Evolutionary conservation across 1,139 yeast species (phyloP).

Genomic region (Protomyces lactucae-debilis): DNA sequence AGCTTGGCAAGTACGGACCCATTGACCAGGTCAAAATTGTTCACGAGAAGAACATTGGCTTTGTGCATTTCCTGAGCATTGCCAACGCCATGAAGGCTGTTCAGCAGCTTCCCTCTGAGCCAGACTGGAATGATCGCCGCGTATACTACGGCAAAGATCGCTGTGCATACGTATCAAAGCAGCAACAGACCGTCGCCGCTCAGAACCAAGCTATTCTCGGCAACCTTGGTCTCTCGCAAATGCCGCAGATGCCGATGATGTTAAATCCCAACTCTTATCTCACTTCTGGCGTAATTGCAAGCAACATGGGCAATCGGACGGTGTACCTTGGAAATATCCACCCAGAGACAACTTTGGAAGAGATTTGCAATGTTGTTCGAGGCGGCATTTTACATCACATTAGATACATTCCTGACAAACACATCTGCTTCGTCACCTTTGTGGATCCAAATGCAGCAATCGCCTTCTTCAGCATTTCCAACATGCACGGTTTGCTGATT

Average conservation of each 20-base stretch:
- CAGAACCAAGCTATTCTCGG: slow-evolving; percentile 21
- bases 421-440: slow-evolving; percentile 87
- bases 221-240: slow-evolving; percentile 7
- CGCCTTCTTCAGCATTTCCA: slow-evolving; percentile 84
- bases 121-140: slow-evolving; percentile 57
- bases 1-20: slow-evolving; percentile 68
- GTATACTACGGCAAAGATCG: slow-evolving; percentile 85
- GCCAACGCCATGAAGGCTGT: slow-evolving; percentile 80
- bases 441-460: slow-evolving; percentile 91
- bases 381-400: slow-evolving; percentile 76
- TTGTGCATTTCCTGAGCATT: slow-evolving; percentile 73
- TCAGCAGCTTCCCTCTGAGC: slow-evolving; percentile 55
- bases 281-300: slow-evolving; percentile 36
- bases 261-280: not conserved
- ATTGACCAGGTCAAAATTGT: slow-evolving; percentile 75
- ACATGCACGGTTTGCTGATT: slow-evolving; percentile 71
- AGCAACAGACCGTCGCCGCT: slow-evolving; percentile 12
- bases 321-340: slow-evolving; percentile 85
- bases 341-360: slow-evolving; percentile 79
- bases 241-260: not conserved
- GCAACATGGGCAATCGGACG: slow-evolving; percentile 83
- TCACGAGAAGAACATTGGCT: slow-evolving; percentile 69
- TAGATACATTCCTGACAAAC: slow-evolving; percentile 65
- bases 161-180: slow-evolving; percentile 42
- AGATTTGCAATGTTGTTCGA: slow-evolving; percentile 86